A percentile compares a stretch with the other conserved stretches of the same genome.
Evolutionary conservation across 306 rosid species (phyloP).

Genomic region (Malus sylvestris): DNA sequence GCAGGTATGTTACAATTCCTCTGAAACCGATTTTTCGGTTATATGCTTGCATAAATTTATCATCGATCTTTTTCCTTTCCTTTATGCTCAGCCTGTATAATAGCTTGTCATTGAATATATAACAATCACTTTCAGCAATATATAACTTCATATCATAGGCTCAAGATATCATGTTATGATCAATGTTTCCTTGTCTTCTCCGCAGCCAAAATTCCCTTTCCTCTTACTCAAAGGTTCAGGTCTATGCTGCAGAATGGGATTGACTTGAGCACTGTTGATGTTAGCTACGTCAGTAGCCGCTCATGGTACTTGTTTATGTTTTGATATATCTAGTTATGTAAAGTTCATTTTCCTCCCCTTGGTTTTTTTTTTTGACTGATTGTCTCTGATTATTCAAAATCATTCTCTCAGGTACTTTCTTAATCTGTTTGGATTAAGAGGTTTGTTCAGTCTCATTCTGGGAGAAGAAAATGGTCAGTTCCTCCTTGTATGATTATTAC

Average conservation of each 20-base stretch:
- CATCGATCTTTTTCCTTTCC: background rate
- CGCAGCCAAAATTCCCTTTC: slow-evolving; percentile 98
- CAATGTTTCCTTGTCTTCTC: slow-evolving; percentile 5
- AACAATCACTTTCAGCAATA: background rate
- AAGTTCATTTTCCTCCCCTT: background rate
- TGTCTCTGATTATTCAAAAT: slow-evolving; percentile 5
- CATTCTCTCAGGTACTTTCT: slow-evolving; percentile 77
- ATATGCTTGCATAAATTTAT: background rate
- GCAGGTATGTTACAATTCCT: slow-evolving; percentile 54
- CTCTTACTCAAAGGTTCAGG: slow-evolving; percentile 94
- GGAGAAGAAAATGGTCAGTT: slow-evolving; percentile 98
- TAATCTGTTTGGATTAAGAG: slow-evolving; percentile 94
- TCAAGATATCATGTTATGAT: background rate
- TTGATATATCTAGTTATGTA: background rate
- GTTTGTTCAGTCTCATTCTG: slow-evolving; percentile 93
- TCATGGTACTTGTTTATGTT: slow-evolving; percentile 62
- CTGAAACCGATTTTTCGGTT: background rate
- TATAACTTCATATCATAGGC: background rate
- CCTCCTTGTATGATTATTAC: background rate
- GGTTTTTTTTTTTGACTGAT: slow-evolving; percentile 10
- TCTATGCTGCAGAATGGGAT: slow-evolving; percentile 97
- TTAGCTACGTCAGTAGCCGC: slow-evolving; percentile 99
- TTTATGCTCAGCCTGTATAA: background rate
- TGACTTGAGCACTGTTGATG: slow-evolving; percentile 98
- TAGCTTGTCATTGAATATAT: background rate